phyloP scores from a whole-genome alignment of 192 early-diverging fungal genomes.

The Allomyces arbusculus region DNA sequence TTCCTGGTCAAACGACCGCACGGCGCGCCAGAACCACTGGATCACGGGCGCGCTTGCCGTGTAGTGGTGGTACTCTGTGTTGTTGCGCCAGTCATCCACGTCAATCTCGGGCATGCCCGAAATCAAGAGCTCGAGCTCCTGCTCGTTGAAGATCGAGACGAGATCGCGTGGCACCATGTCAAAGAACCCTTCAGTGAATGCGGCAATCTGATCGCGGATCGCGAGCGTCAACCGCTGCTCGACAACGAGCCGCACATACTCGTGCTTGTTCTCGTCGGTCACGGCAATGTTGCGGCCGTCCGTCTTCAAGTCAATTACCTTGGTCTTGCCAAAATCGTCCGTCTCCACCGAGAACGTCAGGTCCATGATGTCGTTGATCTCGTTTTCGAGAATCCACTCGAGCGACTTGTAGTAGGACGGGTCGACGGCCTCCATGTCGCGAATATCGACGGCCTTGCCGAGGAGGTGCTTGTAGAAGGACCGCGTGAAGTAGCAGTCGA shows the following conservation, averaged over 20 bases:
- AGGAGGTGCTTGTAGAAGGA: slow-evolving; percentile 98
- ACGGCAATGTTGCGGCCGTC: slow-evolving; percentile 72
- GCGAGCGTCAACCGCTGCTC: slow-evolving; percentile 78
- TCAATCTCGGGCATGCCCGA: slow-evolving; percentile 97
- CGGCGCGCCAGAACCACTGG: slow-evolving; percentile 97
- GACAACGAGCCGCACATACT: slow-evolving; percentile 84
- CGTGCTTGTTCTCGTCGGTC: slow-evolving; percentile 88
- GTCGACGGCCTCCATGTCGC: slow-evolving; percentile 94
- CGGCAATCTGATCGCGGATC: slow-evolving; percentile 85
- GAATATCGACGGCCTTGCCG: slow-evolving; percentile 76
- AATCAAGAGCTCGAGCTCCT: slow-evolving; percentile 94
- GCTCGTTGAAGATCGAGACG: slow-evolving; percentile 95
- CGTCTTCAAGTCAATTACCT: slow-evolving; percentile 69
- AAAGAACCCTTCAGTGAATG: slow-evolving; percentile 86
- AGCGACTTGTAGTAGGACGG: slow-evolving; percentile 91
- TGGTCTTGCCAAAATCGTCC: slow-evolving; percentile 76
- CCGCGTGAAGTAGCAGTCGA: slow-evolving; percentile 93
- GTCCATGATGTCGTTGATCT: slow-evolving; percentile 86
- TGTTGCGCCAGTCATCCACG: slow-evolving; percentile 99
- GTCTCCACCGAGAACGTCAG: slow-evolving; percentile 84
- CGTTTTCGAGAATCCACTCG: slow-evolving; percentile 94
- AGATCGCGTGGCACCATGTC: slow-evolving; percentile 81
- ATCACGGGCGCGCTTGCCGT: slow-evolving; percentile 66
- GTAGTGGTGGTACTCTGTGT: slow-evolving; percentile 89
- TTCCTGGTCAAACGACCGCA: slow-evolving; percentile 90